Percentiles rank a stretch among this genome's conserved stretches.
Conservation (phyloP, 345 rosid species). For the Syzygium grande region DNA sequence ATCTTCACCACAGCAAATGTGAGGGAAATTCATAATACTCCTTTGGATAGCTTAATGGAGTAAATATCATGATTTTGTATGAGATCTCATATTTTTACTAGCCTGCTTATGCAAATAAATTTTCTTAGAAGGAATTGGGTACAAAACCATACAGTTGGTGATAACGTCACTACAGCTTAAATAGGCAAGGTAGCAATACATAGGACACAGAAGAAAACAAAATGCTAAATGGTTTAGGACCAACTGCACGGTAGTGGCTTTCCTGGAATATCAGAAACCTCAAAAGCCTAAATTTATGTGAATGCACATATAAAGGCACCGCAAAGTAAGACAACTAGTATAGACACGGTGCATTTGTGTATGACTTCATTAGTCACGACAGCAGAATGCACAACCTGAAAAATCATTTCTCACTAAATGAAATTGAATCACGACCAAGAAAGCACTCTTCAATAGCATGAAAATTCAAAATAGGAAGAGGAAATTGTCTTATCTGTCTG, state of each 20-base stretch:
- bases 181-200: not conserved
- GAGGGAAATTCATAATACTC: not conserved
- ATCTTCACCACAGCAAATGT: not conserved
- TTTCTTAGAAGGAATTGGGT: not conserved
- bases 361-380: not conserved
- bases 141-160: not conserved
- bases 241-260: not conserved
- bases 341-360: not conserved
- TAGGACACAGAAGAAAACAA: not conserved
- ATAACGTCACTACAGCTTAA: not conserved
- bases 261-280: not conserved
- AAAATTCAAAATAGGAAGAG: not conserved
- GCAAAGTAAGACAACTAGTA: not conserved
- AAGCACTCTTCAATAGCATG: not conserved
- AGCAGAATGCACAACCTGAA: not conserved
- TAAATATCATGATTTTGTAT: not conserved
- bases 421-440: not conserved
- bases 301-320: not conserved
- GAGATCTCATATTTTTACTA: not conserved
- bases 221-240: not conserved
- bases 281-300: not conserved
- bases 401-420: not conserved
- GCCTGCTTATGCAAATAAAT: not conserved
- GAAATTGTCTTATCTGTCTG: not conserved
- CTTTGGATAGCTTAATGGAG: not conserved